phyloP scores from a whole-genome alignment of 75 land plant species.

The Cunninghamia lanceolata region DNA sequence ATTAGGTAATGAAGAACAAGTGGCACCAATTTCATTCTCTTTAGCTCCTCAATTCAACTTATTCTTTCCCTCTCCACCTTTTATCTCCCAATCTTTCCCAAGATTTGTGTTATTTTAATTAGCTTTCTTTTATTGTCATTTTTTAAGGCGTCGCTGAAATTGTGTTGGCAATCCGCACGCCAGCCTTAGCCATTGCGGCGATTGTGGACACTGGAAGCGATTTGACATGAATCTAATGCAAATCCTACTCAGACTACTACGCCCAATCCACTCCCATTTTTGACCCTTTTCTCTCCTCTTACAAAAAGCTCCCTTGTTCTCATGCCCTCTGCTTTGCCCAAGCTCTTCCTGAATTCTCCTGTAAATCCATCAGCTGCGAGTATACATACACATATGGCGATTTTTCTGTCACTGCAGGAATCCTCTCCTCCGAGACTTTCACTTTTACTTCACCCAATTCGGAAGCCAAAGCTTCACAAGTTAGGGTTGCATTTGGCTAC shows the following conservation, averaged over 20 bases:
- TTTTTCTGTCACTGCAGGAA: conserved; percentile 35
- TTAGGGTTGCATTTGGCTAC: conserved; percentile 21
- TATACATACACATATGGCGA: conserved; percentile 41
- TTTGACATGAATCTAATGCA: conserved; percentile 27
- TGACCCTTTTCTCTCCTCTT: conserved; percentile 16
- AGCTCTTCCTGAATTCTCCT: background rate
- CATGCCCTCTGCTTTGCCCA: background rate
- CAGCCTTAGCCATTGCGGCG: background rate
- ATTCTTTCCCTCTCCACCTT: too few relatives aligned
- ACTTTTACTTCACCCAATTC: conserved; percentile 9
- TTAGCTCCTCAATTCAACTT: too few relatives aligned
- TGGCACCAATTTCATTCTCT: too few relatives aligned
- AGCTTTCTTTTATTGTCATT: too few relatives aligned
- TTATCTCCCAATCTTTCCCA: too few relatives aligned
- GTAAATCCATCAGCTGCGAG: conserved; percentile 12
- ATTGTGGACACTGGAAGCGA: conserved; percentile 33
- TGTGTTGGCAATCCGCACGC: conserved; percentile 22
- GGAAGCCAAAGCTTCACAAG: conserved; percentile 4
- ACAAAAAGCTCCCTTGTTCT: conserved; percentile 5
- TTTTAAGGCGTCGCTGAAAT: too few relatives aligned
- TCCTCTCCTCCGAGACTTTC: conserved; percentile 32
- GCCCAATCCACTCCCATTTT: conserved; percentile 24
- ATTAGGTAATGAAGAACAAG: too few relatives aligned
- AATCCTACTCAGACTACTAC: conserved; percentile 24
- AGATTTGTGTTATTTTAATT: too few relatives aligned